A percentile compares a stretch with the other conserved stretches of the same genome.
These are phyloP conservation scores for Emmonsia crescens DNA, from an alignment of 2,329 filamentous ascomycete genomes.

Conservation along the genomic window DNA sequence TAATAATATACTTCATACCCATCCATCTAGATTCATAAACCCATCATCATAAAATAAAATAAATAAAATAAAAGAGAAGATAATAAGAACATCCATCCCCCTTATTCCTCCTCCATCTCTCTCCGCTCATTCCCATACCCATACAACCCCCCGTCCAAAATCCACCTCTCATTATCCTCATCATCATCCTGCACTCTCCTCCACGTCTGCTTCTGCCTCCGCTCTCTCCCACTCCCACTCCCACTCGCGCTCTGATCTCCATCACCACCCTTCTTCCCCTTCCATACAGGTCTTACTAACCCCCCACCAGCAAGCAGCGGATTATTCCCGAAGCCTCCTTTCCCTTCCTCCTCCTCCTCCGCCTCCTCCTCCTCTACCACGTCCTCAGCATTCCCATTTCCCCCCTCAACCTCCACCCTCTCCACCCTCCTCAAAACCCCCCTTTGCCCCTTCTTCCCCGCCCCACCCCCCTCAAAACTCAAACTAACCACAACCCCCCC, in stretches of 20 bases:
- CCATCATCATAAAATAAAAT: not conserved
- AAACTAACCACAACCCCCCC: constrained; percentile 65
- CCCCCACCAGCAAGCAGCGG: constrained; percentile 35
- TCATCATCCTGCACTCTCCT: constrained; percentile 38
- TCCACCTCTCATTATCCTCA: constrained; percentile 39
- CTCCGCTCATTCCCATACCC: constrained; percentile 18
- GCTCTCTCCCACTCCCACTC: constrained; percentile 8
- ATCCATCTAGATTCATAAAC: not conserved
- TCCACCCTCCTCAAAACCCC: constrained; percentile 40
- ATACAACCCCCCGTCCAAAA: constrained; percentile 34
- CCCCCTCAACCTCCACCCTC: constrained; percentile 36
- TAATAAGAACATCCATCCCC: not conserved
- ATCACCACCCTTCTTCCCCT: constrained; percentile 20
- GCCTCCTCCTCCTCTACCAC: constrained; percentile 17
- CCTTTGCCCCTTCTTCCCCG: constrained; percentile 62
- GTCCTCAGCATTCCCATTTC: constrained; percentile 11
- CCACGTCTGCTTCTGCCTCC: constrained; percentile 32
- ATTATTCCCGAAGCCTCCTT: constrained; percentile 31
- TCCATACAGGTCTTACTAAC: constrained; percentile 37
- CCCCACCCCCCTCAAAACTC: constrained; percentile 66
- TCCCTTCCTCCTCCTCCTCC: constrained; percentile 17
- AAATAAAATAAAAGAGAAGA: not conserved
- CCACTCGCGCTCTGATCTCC: not conserved
- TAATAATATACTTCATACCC: no score
- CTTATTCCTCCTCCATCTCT: constrained; percentile 2